phyloP scores from a whole-genome alignment of 495 filamentous ascomycete species.

The Tuber aestivum region DNA sequence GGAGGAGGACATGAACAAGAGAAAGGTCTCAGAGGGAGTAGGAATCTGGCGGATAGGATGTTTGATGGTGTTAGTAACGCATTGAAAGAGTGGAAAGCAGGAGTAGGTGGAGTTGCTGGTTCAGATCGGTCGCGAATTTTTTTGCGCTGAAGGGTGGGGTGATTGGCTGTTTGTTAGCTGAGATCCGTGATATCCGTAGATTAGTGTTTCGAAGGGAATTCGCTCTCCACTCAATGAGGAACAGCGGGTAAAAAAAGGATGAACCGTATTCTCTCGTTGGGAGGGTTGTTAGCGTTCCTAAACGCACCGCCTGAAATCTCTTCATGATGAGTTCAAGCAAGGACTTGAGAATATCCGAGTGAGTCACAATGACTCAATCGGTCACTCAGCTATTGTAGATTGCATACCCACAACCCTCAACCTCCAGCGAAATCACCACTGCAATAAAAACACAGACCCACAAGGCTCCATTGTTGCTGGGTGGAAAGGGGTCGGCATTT shows the following conservation, averaged over 20 bases:
- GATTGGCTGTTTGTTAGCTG: not conserved
- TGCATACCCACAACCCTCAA: not conserved
- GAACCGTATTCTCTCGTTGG: not conserved
- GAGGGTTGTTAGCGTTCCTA: not conserved
- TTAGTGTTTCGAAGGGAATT: not conserved
- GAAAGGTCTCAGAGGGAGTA: slow-evolving; percentile 48
- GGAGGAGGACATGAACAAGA: slow-evolving; percentile 47
- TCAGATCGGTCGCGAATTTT: slow-evolving; percentile 54
- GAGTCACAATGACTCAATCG: not conserved
- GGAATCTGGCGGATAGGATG: slow-evolving; percentile 52
- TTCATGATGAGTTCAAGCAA: not conserved
- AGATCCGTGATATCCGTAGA: not conserved
- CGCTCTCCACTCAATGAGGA: not conserved
- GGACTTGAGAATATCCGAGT: not conserved
- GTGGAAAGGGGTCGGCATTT: not conserved
- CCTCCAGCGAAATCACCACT: not conserved
- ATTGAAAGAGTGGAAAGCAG: slow-evolving; percentile 51
- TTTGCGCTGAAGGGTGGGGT: slow-evolving; percentile 50
- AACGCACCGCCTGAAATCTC: not conserved
- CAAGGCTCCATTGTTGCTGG: too few species aligned
- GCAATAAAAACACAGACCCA: not conserved
- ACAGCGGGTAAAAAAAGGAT: not conserved
- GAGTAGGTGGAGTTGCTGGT: slow-evolving; percentile 48
- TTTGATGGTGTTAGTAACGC: slow-evolving; percentile 50
- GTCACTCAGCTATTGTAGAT: not conserved